phyloP scores from a whole-genome alignment of 257 asterid genomes.

The Cruciata laevipes region DNA sequence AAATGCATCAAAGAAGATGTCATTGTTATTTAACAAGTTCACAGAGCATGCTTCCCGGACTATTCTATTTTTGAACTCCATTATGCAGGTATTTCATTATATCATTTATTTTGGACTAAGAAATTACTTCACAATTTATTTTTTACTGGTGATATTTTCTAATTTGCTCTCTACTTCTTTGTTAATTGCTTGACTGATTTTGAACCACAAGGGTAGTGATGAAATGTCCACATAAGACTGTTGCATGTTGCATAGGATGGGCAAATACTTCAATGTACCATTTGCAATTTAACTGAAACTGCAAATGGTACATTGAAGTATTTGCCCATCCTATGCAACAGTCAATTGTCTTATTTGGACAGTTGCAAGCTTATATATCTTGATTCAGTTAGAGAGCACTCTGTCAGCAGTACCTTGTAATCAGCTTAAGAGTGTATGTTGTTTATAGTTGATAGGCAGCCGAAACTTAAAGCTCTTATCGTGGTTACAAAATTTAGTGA shows the following conservation, averaged over 20 bases:
- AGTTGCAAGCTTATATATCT: not conserved
- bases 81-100: constrained; percentile 52
- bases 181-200: not conserved
- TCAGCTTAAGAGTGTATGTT: not conserved
- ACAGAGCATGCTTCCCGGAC: constrained; percentile 64
- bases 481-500: not conserved
- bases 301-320: not conserved
- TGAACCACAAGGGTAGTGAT: not conserved
- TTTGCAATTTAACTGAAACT: not conserved
- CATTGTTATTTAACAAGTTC: constrained; percentile 50
- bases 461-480: not conserved
- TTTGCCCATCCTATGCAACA: not conserved
- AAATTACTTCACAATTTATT: not conserved
- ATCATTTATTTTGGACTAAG: constrained; percentile 5
- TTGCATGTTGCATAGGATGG: not conserved
- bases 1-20: constrained; percentile 39
- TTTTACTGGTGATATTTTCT: not conserved
- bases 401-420: not conserved
- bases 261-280: not conserved
- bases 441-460: not conserved
- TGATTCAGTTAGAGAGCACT: not conserved
- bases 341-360: not conserved
- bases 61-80: constrained; percentile 66
- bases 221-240: not conserved
- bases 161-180: not conserved